Conservation (phyloP, 208 protist species). For the Sergeia podlipaevii region DNA sequence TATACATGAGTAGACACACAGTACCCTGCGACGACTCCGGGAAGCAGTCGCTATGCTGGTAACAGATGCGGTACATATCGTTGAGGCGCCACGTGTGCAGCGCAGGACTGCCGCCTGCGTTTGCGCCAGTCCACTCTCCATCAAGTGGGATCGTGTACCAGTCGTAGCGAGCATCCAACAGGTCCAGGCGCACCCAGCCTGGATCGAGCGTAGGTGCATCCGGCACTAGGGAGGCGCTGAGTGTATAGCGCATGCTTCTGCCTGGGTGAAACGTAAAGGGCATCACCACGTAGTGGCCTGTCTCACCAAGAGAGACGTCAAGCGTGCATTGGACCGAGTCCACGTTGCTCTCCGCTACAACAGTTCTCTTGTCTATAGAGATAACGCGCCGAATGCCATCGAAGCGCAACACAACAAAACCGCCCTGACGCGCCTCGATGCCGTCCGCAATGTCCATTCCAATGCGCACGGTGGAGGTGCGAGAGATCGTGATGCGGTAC, state of each 20-base stretch:
- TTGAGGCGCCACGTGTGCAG: slow-evolving; percentile 73
- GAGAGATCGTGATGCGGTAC: slow-evolving; percentile 57
- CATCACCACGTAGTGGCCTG: slow-evolving; percentile 72
- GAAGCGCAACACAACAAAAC: slow-evolving; percentile 65
- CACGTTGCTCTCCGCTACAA: slow-evolving; percentile 60
- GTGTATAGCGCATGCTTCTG: slow-evolving; percentile 38
- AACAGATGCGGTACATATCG: slow-evolving; percentile 53
- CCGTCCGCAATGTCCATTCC: slow-evolving; percentile 18
- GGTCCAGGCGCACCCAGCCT: slow-evolving; percentile 67
- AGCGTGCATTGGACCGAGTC: slow-evolving; percentile 30
- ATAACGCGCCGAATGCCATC: slow-evolving; percentile 60
- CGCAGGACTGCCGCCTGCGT: slow-evolving; percentile 20
- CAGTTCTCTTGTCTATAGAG: slow-evolving; percentile 23
- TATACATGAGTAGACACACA: slow-evolving; percentile 59
- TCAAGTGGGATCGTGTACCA: slow-evolving; percentile 47
- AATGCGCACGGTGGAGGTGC: neutral
- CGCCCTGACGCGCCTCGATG: slow-evolving; percentile 32
- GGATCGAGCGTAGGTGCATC: slow-evolving; percentile 28
- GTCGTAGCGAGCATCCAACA: slow-evolving; percentile 56
- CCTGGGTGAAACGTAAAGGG: slow-evolving; percentile 77
- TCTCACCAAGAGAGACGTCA: slow-evolving; percentile 27
- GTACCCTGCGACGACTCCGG: slow-evolving; percentile 13
- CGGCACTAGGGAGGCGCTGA: slow-evolving; percentile 44
- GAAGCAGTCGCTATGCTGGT: no score
- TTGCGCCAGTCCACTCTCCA: slow-evolving; percentile 42